Conservation (phyloP, 345 rosid species). For the Lepidium africanum region DNA sequence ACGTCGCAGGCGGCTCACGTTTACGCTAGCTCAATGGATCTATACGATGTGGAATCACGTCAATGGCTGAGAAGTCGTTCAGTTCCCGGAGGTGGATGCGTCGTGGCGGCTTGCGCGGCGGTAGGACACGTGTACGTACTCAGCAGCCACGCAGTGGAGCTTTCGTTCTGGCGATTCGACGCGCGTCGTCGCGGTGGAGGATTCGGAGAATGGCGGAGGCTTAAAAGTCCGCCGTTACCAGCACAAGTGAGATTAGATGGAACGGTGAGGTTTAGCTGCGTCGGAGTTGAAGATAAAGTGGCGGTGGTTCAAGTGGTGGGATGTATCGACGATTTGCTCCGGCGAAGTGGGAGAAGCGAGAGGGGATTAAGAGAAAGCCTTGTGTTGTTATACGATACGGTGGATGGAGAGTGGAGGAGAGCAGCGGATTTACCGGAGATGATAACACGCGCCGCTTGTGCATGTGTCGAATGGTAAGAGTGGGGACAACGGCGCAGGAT, state of each 20-base stretch:
- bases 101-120: slow-evolving; percentile 76
- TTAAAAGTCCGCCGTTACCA: slow-evolving; percentile 73
- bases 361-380: slow-evolving; percentile 55
- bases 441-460: slow-evolving; percentile 77
- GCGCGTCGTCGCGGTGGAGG: slow-evolving; percentile 30
- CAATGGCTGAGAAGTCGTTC: slow-evolving; percentile 73
- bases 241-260: slow-evolving; percentile 61
- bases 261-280: slow-evolving; percentile 68
- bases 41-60: slow-evolving; percentile 59
- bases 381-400: slow-evolving; percentile 57
- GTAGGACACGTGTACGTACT: slow-evolving; percentile 51
- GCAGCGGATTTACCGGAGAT: slow-evolving; percentile 67
- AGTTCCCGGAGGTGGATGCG: slow-evolving; percentile 90
- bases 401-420: slow-evolving; percentile 62
- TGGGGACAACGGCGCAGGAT: slow-evolving; percentile 15
- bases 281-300: slow-evolving; percentile 62
- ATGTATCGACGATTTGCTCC: slow-evolving; percentile 66
- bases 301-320: slow-evolving; percentile 73
- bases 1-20: slow-evolving; percentile 37
- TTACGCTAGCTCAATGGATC: slow-evolving; percentile 84
- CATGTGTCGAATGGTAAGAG: slow-evolving; percentile 50
- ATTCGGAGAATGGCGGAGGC: slow-evolving; percentile 77
- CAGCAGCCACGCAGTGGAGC: slow-evolving; percentile 85
- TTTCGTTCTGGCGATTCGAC: slow-evolving; percentile 79
- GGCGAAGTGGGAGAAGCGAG: slow-evolving; percentile 63